phyloP scores from a whole-genome alignment of 768 basidiomycete species.

The Asterophora parasitica region DNA sequence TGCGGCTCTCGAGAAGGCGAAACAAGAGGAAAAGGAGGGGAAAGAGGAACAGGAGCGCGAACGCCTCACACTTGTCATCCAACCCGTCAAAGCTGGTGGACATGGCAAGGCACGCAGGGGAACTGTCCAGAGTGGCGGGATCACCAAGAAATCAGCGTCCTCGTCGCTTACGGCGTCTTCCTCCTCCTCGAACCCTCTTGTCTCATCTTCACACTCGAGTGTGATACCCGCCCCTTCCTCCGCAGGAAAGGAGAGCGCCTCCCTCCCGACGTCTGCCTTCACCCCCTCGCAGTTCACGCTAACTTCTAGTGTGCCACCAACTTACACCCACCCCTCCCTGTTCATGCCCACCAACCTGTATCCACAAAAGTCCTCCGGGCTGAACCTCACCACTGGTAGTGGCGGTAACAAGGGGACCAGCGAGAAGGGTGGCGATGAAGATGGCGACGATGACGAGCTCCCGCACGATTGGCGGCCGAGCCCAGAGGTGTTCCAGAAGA shows the following conservation, averaged over 20 bases:
- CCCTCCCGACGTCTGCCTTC: neutral
- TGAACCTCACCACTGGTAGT: too few species aligned
- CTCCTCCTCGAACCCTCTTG: slow-evolving; percentile 3
- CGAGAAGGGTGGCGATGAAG: slow-evolving; percentile 26
- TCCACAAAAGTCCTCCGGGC: slow-evolving; percentile 4
- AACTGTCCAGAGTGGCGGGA: slow-evolving; percentile 68
- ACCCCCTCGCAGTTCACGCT: too few species aligned
- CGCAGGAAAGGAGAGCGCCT: slow-evolving; percentile 33
- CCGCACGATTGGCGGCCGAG: slow-evolving; percentile 82
- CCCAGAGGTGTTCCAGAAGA: slow-evolving; percentile 92
- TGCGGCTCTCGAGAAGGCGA: too few species aligned
- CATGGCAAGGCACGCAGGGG: slow-evolving; percentile 60
- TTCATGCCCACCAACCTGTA: slow-evolving; percentile 17
- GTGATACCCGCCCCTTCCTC: too few species aligned
- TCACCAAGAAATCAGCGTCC: slow-evolving; percentile 52
- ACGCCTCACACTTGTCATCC: slow-evolving; percentile 40
- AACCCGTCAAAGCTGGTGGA: slow-evolving; percentile 53
- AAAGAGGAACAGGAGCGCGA: slow-evolving; percentile 28
- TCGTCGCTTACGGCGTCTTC: slow-evolving; percentile 8
- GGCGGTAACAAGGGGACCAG: neutral
- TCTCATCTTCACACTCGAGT: too few species aligned
- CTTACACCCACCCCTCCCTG: slow-evolving; percentile 15
- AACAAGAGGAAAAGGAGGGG: slow-evolving; percentile 1
- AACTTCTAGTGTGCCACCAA: slow-evolving; percentile 7
- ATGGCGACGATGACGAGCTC: slow-evolving; percentile 48